Base-by-base conservation (phyloP, 2,329 filamentous ascomycete species). In the Conoideocrella luteorostrata region DNA sequence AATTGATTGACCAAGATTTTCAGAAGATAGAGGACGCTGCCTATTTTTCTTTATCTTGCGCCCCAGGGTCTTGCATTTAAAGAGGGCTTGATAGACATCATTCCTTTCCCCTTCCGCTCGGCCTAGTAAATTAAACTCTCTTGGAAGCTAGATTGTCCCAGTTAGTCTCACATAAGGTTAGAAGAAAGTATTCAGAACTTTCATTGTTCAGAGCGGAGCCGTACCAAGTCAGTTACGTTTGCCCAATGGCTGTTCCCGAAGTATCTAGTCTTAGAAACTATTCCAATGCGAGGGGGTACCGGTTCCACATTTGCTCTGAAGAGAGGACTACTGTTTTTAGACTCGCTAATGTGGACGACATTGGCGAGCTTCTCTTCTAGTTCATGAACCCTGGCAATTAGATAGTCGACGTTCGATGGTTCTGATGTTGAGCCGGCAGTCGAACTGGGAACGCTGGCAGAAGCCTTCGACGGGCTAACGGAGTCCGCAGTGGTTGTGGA, bases 241-340 rank as follows among this genome's bases (percentile, higher is more conserved):
- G 71, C 65, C 72, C 73, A 77, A 51, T 77, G 74, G 41, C 69
- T 75, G 42, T 72, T 68, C 0, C 67, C 69, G 39, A 70, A 67
- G 50, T 70, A 71, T 4, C 67, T 57, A 3, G 65, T 68, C 50
- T 72, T 72, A 24, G 65, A 66, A 12, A 72, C 53, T 5, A 56
- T 60, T 2, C 66, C 65, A 13, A 56, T 59, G 39, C 55, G 52
- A 3, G 56, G 52, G 9, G 52, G 44, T 2, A 48, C 32, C 5
- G 49, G 46, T 4, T 45, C 44, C 1, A 43, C 45, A 5, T 44
- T 36, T 5, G 39, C 36, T 3, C 9, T 12, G 21, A 37, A 26
- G 11, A 44, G n/a, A 2, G 52, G 23, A 20, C 23, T 48, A 15
- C 52, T 53, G 9, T 49, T 46, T 18, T 40, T 32, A 10, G 18